phyloP scores from a whole-genome alignment of 192 early-diverging fungal genomes.

The Coemansia guatemalensis region DNA sequence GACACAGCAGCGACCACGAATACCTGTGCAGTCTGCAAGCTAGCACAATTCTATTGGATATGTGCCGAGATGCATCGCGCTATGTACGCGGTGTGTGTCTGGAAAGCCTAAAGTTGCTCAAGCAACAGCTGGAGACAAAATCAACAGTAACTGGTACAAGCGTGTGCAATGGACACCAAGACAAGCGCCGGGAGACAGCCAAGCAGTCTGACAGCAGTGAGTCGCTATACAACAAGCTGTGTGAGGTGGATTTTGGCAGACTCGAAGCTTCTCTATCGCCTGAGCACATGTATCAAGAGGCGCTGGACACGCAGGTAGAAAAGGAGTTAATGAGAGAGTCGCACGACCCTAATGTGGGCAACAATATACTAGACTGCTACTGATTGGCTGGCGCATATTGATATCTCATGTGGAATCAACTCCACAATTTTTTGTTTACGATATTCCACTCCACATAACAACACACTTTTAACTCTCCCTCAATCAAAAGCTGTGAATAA shows the following conservation, averaged over 20 bases:
- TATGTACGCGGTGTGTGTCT: constrained; percentile 44
- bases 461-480: no score
- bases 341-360: constrained; percentile 39
- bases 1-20: neutral
- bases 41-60: constrained; percentile 32
- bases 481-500: no score
- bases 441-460: neutral
- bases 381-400: neutral
- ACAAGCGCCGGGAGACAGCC: neutral
- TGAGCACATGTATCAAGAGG: constrained; percentile 52
- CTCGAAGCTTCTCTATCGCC: constrained; percentile 32
- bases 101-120: constrained; percentile 22
- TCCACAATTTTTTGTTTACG: neutral
- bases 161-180: neutral
- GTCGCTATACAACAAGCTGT: constrained; percentile 20
- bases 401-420: neutral
- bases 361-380: constrained; percentile 54
- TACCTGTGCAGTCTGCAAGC: constrained; percentile 13
- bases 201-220: neutral
- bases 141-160: neutral
- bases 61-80: constrained; percentile 48
- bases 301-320: constrained; percentile 46
- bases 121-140: neutral
- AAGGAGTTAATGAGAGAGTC: constrained; percentile 40
- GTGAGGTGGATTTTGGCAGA: constrained; percentile 25